Conservation (phyloP, 495 filamentous ascomycete species). For the Aspergillus coremiiformis region DNA sequence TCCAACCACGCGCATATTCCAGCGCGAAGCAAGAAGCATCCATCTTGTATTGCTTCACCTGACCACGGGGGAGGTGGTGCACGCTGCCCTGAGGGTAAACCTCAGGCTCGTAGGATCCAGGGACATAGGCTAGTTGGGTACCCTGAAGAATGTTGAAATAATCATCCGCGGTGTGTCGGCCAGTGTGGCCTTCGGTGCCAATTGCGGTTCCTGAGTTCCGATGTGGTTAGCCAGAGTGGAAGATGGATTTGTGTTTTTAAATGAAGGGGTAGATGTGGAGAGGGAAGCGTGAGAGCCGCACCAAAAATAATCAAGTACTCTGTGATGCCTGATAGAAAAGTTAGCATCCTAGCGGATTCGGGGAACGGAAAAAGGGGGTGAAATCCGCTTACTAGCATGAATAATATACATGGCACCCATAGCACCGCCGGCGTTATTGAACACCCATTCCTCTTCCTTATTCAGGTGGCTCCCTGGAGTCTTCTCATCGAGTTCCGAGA, state of each 20-base stretch:
- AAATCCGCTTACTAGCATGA: conserved; percentile 56
- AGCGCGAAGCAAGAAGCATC: conserved; percentile 72
- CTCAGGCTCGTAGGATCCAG: conserved; percentile 63
- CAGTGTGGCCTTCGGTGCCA: conserved; percentile 80
- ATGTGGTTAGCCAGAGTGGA: not conserved
- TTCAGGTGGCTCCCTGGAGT: conserved; percentile 34
- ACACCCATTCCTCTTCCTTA: conserved; percentile 42
- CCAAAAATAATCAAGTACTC: conserved; percentile 79
- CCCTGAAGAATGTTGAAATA: conserved; percentile 86
- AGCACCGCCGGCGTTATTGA: conserved; percentile 69
- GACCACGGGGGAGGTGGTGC: conserved; percentile 68
- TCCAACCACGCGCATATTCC: conserved; percentile 85
- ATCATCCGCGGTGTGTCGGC: conserved; percentile 82
- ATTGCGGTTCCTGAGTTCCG: conserved; percentile 56
- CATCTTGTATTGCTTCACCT: conserved; percentile 83
- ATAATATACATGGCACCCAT: conserved; percentile 90
- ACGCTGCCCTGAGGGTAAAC: conserved; percentile 67
- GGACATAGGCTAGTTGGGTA: conserved; percentile 62
- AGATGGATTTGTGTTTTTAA: not conserved
- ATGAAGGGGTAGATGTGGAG: conserved; percentile 3
- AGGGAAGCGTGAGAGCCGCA: conserved; percentile 9
- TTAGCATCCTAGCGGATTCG: not conserved
- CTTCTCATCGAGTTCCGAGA: conserved; percentile 34
- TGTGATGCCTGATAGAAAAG: conserved; percentile 43
- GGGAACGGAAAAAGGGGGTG: conserved; percentile 5